Percentiles rank a stretch among this genome's conserved stretches.
Conservation (phyloP, 176 grass and related monocot species). For the Alopecurus myosuroides region DNA sequence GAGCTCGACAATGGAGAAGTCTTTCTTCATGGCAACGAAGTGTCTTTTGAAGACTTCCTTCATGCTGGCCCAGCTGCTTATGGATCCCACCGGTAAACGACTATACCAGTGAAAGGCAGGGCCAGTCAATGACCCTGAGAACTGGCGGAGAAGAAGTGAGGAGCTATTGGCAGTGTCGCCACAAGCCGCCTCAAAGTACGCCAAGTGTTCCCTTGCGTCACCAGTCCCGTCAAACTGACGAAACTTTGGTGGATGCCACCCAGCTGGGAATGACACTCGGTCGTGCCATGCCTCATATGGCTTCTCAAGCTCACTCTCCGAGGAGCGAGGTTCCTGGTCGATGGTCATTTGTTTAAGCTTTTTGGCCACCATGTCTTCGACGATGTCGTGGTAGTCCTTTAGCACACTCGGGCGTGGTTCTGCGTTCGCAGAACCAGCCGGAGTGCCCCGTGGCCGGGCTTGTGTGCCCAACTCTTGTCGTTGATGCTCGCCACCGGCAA, state of each 20-base stretch:
- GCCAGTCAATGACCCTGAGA: neutral
- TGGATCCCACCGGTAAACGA: neutral
- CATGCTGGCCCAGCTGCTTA: too few species aligned
- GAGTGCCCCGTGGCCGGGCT: too few species aligned
- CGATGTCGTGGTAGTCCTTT: neutral
- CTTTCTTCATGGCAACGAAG: too few species aligned
- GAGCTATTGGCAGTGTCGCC: neutral
- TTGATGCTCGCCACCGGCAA: too few species aligned
- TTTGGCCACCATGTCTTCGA: neutral
- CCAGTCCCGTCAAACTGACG: neutral
- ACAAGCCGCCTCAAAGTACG: neutral
- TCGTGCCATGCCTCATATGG: neutral
- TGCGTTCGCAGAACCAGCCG: too few species aligned
- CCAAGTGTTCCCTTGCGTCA: neutral
- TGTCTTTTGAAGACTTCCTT: too few species aligned
- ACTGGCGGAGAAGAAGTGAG: neutral
- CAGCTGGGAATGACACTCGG: neutral
- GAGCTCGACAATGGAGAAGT: too few species aligned
- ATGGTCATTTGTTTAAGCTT: neutral
- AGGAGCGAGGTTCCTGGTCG: neutral
- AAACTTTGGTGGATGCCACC: neutral
- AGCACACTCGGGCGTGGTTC: neutral
- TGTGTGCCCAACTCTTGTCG: fast-evolving
- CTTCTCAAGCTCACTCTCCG: neutral
- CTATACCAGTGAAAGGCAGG: neutral